Evolutionary conservation across 1,284 basidiomycete species (phyloP).

Genomic region (Fomitiporia mediterranea): DNA sequence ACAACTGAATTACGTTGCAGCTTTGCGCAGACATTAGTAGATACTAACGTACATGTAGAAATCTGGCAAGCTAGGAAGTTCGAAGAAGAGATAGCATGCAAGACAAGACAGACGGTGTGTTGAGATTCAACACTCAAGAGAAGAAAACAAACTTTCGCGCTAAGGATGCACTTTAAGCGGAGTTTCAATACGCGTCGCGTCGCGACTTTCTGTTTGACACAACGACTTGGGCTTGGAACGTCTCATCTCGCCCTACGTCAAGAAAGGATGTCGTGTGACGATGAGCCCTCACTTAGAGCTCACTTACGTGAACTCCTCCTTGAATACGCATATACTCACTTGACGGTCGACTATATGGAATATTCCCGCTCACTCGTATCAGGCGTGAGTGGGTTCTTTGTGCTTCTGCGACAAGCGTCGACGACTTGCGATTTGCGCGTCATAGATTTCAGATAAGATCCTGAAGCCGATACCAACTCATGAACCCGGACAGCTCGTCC

Average conservation of each 20-base stretch:
- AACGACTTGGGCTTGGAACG: background rate
- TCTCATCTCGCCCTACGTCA: background rate
- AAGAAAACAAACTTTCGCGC: too few species aligned
- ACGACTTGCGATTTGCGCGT: background rate
- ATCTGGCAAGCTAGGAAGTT: too few species aligned
- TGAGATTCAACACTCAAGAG: too few species aligned
- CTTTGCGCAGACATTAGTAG: too few species aligned
- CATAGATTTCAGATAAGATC: slow-evolving; percentile 41
- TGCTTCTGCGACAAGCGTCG: background rate
- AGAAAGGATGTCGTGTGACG: background rate
- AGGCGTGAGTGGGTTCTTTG: slow-evolving; percentile 35
- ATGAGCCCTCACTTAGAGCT: slow-evolving; percentile 33
- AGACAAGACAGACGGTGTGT: too few species aligned
- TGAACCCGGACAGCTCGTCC: slow-evolving; percentile 45
- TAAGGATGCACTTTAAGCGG: background rate
- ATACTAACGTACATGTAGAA: background rate
- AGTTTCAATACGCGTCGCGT: background rate
- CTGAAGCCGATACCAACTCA: slow-evolving; percentile 40
- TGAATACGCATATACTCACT: slow-evolving; percentile 48
- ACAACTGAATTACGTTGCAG: too few species aligned
- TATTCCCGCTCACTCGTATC: slow-evolving; percentile 46
- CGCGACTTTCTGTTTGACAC: background rate
- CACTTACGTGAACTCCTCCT: slow-evolving; percentile 52
- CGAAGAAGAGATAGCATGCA: too few species aligned
- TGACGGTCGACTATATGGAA: slow-evolving; percentile 50